Evolutionary conservation across 345 rosid species (phyloP), one percentile per base, ranked within the genome.

Genomic region (Alliaria petiolata): DNA sequence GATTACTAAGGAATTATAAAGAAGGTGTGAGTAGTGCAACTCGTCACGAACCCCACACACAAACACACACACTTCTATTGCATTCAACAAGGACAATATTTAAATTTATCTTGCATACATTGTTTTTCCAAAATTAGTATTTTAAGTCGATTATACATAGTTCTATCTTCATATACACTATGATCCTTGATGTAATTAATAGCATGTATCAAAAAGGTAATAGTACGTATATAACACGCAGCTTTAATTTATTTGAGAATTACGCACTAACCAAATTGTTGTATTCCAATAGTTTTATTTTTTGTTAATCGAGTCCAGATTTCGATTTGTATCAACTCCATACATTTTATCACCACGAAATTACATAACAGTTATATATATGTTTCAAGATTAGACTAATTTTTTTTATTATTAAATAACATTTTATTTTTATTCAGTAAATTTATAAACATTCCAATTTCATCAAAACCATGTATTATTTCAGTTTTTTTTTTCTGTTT

Each of bases 31-130:
- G 52, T 68, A 69, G 70, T 62, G 79, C 79, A 75, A 62, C 64
- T 75, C 69, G 74, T 68, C 79, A 68, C 74, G 74, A 75, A 75
- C 52, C 69, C 69, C 69, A 52, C 74, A 75, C 67, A 66, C 44
- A 65, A 11, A 44, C 20, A 57, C 25, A 22, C 67, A 74, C 78
- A 67, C 20, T 68, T 61, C 74, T 38, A 59, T 60, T 75, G 69
- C 74, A 52, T 75, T 68, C 69, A 34, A 43, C 9, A 44, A 52
- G n/a, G 19, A 16, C 7, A 62, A 51, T 75, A 39, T 44, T 47
- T 52, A 5, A 75, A 9, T 30, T 43, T 67, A 51, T 61, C 69
- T 75, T 67, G 54, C 8, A 50, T 28, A 26, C 58, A 60, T 44
- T 67, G 25, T 68, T 75, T 22, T 61, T 43, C 28, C 12, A 25